Conservation (phyloP, 2,329 filamentous ascomycete genomes). For the Aureobasidium sp. region DNA sequence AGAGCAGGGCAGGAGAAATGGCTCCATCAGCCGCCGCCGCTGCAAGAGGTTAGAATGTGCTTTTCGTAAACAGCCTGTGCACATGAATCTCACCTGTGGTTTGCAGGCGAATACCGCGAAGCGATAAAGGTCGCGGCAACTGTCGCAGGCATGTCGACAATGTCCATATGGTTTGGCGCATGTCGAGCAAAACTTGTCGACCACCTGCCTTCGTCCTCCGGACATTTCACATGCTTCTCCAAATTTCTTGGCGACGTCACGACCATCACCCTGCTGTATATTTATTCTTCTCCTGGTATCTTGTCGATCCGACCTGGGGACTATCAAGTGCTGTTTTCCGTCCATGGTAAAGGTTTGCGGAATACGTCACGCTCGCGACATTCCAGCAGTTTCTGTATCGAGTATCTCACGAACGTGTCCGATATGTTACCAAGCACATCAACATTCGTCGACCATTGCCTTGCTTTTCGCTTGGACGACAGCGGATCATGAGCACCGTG, state of each 20-base stretch:
- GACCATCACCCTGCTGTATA: not conserved
- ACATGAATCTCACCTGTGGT: conserved; percentile 16
- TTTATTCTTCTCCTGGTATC: not conserved
- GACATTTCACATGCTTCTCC: conserved; percentile 7
- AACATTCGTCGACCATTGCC: not conserved
- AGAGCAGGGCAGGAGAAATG: conserved; percentile 48
- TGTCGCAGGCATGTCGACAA: conserved; percentile 20
- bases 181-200: conserved; percentile 12
- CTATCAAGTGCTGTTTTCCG: not conserved
- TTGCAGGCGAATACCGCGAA: conserved; percentile 15
- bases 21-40: conserved; percentile 19
- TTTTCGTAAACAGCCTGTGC: not conserved
- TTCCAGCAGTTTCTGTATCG: not conserved
- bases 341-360: not conserved
- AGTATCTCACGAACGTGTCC: not conserved
- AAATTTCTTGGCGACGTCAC: not conserved
- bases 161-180: conserved; percentile 17
- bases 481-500: not conserved
- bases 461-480: not conserved
- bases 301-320: not conserved
- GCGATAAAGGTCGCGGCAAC: conserved; percentile 13
- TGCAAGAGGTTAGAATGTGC: conserved; percentile 2
- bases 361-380: not conserved
- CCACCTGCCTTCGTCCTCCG: not conserved
- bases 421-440: not conserved